Evolutionary conservation across 2,329 filamentous ascomycete genomes (phyloP), one percentile per base, ranked within the genome.

Genomic region (Ascochyta clinopodiicola): DNA sequence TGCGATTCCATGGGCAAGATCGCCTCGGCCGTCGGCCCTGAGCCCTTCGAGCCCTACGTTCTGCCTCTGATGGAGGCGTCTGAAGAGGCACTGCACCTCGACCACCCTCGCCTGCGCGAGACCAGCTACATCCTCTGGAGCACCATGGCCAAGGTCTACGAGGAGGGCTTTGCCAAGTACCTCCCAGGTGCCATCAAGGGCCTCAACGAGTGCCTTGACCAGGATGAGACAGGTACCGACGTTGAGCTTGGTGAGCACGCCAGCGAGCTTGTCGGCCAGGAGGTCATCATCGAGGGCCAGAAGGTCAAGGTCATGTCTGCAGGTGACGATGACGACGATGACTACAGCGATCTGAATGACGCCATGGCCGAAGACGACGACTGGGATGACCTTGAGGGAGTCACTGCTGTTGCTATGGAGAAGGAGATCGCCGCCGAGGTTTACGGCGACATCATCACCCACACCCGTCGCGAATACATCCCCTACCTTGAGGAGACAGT

Each of bases 91-190:
- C 84, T 98, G 2, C 83, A 89, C 66, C 87, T 99, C 2, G 93
- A 92, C 67, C 93, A 97, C 79, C 90, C 93, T 37, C 86, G 93
- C 53, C 86, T 98, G 46, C 91, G 92, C 77, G 95, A 99, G 81
- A 97, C 92, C 59, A 96, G 92, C 74, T 99, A 96, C 79, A 96
- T 98, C 60, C 84, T 99, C 50, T 99, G 95, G 94, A 92, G 91
- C 63, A 92, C 91, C 36, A 87, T 99, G 73, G 90, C 94, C 60
- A 96, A 96, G 80, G 92, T 98, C 9, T 98, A 98, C 77, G 88
- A 89, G 68, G 89, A 91, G 70, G 83, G 92, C 50, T 94, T 96
- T 60, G 85, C 86, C 52, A 87, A 90, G 55, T 95, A 92, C 79
- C 84, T 95, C 6, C 82, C 85, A 0, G 90, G 89, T 45, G 90